These are phyloP conservation scores for Porpolomopsis calyptriformis DNA, from an alignment of 768 basidiomycete species.

Conservation along the genomic window DNA sequence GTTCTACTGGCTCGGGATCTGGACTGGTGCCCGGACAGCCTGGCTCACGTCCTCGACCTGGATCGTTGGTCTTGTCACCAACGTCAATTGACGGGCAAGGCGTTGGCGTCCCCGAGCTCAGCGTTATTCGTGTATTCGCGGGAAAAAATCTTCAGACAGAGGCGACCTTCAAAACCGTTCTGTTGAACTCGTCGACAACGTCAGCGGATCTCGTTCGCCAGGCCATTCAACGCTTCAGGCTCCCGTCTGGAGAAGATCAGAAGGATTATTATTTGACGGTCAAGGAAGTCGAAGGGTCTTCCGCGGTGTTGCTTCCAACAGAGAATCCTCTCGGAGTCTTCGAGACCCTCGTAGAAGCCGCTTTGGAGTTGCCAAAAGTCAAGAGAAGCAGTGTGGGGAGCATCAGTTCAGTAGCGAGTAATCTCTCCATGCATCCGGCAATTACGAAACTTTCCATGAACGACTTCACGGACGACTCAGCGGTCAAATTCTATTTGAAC, in stretches of 20 bases:
- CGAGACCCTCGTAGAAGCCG: conserved; percentile 71
- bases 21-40: conserved; percentile 42
- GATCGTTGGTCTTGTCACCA: conserved; percentile 63
- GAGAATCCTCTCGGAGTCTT: conserved; percentile 88
- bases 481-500: conserved; percentile 94
- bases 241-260: conserved; percentile 51
- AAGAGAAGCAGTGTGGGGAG: conserved; percentile 90
- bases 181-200: conserved; percentile 80
- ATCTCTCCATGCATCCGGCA: conserved; percentile 89
- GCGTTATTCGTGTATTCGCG: conserved; percentile 92
- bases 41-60: conserved; percentile 53
- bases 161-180: conserved; percentile 95
- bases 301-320: conserved; percentile 54
- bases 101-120: conserved; percentile 66
- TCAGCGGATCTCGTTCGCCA: conserved; percentile 80
- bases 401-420: conserved; percentile 87
- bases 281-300: conserved; percentile 85
- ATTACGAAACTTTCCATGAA: conserved; percentile 93
- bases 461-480: conserved; percentile 94
- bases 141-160: conserved; percentile 86
- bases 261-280: conserved; percentile 81
- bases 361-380: conserved; percentile 75
- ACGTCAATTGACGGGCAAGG: conserved; percentile 51
- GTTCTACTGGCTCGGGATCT: conserved; percentile 31
- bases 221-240: conserved; percentile 87